Conservation (phyloP, 352 stramenopile genomes). For the Phytophthora colocasiae region DNA sequence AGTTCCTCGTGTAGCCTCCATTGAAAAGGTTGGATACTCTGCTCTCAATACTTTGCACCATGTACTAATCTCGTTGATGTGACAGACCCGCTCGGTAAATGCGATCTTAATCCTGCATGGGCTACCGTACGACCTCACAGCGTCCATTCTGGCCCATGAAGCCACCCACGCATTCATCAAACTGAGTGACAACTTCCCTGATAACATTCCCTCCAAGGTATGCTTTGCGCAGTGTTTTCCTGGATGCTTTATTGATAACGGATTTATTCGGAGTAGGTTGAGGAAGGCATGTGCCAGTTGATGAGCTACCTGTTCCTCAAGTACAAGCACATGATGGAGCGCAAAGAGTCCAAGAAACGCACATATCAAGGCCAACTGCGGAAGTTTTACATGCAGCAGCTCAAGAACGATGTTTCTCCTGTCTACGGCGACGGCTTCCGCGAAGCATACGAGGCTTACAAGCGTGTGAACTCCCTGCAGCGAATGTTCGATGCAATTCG, state of each 20-base stretch:
- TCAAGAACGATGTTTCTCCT: constrained; percentile 62
- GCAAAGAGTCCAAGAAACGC: constrained; percentile 42
- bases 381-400: constrained; percentile 71
- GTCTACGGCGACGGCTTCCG: constrained; percentile 80
- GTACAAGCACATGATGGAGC: constrained; percentile 68
- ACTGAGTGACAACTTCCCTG: constrained; percentile 69
- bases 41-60: neutral
- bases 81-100: constrained; percentile 69
- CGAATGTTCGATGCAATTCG: constrained; percentile 71
- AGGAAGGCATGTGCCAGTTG: constrained; percentile 81
- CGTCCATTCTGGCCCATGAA: constrained; percentile 76
- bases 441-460: constrained; percentile 66
- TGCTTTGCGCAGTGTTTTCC: constrained; percentile 1
- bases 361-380: constrained; percentile 55
- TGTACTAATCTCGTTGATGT: no score
- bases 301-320: constrained; percentile 82
- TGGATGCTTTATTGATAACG: constrained; percentile 3
- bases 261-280: constrained; percentile 20
- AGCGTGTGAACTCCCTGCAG: constrained; percentile 70
- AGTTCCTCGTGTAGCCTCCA: constrained; percentile 49
- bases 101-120: constrained; percentile 78
- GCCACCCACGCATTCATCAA: constrained; percentile 82
- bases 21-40: constrained; percentile 50
- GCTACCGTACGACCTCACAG: constrained; percentile 77
- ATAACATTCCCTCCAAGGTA: constrained; percentile 55